Percentiles rank a stretch among this genome's conserved stretches.
These are phyloP conservation scores for Phaeophleospora eucalypticola DNA, from an alignment of 2,329 filamentous ascomycete species.

Conservation along the genomic window DNA sequence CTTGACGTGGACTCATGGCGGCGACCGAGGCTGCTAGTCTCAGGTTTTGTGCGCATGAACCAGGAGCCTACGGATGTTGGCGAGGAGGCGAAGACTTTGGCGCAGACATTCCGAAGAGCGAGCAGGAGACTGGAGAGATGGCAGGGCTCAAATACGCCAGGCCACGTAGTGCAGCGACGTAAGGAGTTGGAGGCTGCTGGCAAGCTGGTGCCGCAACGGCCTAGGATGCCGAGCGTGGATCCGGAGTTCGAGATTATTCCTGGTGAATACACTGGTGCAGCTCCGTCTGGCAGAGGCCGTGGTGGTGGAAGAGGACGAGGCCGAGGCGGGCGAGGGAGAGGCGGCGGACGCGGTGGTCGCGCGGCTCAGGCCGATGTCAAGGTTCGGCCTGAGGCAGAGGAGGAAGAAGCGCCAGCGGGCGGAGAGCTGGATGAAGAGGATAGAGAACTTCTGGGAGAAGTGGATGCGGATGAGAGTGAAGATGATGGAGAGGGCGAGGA, in stretches of 20 bases:
- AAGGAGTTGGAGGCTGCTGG: constrained; percentile 18
- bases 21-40: constrained; percentile 25
- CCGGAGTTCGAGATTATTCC: constrained; percentile 16
- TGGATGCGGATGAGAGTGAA: constrained; percentile 36
- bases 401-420: constrained; percentile 16
- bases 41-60: constrained; percentile 58
- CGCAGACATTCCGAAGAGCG: constrained; percentile 61
- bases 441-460: constrained; percentile 35
- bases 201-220: constrained; percentile 3
- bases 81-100: constrained; percentile 65
- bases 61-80: constrained; percentile 68
- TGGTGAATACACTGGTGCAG: not conserved
- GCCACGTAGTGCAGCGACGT: constrained; percentile 26
- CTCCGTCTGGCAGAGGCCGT: not conserved
- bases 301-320: constrained; percentile 15
- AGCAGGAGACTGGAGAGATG: constrained; percentile 66
- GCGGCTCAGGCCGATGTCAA: not conserved
- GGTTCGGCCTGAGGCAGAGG: constrained; percentile 17
- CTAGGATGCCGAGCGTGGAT: constrained; percentile 12
- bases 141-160: constrained; percentile 45
- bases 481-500: constrained; percentile 34
- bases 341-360: no score
- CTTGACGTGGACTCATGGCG: constrained; percentile 22
- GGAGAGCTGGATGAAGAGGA: constrained; percentile 35
- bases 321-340: not conserved